A percentile compares a stretch with the other conserved stretches of the same genome.
Evolutionary conservation across 1,284 basidiomycete species (phyloP).

Genomic region (Ganoderma lingzhi): DNA sequence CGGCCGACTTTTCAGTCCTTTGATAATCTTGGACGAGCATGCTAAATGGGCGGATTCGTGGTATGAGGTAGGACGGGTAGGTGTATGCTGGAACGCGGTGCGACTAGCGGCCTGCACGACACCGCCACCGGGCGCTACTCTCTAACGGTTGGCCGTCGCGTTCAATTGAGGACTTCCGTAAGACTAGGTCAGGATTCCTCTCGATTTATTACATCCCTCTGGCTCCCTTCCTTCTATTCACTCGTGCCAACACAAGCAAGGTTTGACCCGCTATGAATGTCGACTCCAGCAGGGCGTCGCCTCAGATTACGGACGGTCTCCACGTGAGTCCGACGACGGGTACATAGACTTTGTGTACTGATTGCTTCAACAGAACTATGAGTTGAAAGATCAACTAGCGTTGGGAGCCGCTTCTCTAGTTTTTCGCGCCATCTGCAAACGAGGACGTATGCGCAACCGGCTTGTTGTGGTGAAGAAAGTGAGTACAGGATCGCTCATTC

Average conservation of each 20-base stretch:
- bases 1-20: too few species aligned
- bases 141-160: too few species aligned
- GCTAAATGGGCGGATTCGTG: too few species aligned
- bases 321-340: background rate
- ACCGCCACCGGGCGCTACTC: too few species aligned
- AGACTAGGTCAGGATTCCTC: background rate
- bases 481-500: slow-evolving; percentile 5
- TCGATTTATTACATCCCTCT: background rate
- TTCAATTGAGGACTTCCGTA: background rate
- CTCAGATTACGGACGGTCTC: background rate
- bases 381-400: background rate
- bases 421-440: slow-evolving; percentile 8
- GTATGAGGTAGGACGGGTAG: too few species aligned
- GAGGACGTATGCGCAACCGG: slow-evolving; percentile 11
- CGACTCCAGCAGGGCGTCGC: background rate
- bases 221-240: background rate
- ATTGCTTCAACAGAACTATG: slow-evolving; percentile 3
- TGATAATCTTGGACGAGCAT: too few species aligned
- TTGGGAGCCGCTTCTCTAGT: background rate
- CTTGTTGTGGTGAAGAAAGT: slow-evolving; percentile 50
- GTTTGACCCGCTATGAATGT: background rate
- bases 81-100: too few species aligned
- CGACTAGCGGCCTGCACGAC: background rate
- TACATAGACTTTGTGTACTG: background rate
- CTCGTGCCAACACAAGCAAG: background rate